Percentiles rank a stretch among this genome's conserved stretches.
Conservation (phyloP, 345 rosid species). For the thale cress (Arabidopsis thaliana) region TAIR10.1 NC_003074.8:22863501-22864000, state of each 20-base stretch:
- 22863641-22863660: constrained; percentile 51
- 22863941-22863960: background rate
- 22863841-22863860: constrained; percentile 1
- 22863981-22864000: constrained; percentile 94
- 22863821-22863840: constrained; percentile 25
- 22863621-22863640: constrained; percentile 7
- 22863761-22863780: background rate
- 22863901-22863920: constrained; percentile 21
- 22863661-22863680: constrained; percentile 98
- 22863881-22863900: constrained; percentile 13
- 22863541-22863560: constrained; percentile 94
- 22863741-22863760: constrained; percentile 13
- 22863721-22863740: constrained; percentile 59
- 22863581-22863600: constrained; percentile 52
- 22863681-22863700: constrained; percentile 93
- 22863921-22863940: background rate
- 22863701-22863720: constrained; percentile 96
- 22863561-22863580: constrained; percentile 97
- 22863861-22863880: constrained; percentile 12
- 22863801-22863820: background rate
- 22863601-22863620: background rate
- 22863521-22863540: constrained; percentile 89
- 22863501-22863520: constrained; percentile 97
- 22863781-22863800: background rate
- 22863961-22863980: constrained; percentile 98